These are phyloP conservation scores for Epichloe amarillans DNA, from an alignment of 2,329 filamentous ascomycete species.

Conservation along the genomic window DNA sequence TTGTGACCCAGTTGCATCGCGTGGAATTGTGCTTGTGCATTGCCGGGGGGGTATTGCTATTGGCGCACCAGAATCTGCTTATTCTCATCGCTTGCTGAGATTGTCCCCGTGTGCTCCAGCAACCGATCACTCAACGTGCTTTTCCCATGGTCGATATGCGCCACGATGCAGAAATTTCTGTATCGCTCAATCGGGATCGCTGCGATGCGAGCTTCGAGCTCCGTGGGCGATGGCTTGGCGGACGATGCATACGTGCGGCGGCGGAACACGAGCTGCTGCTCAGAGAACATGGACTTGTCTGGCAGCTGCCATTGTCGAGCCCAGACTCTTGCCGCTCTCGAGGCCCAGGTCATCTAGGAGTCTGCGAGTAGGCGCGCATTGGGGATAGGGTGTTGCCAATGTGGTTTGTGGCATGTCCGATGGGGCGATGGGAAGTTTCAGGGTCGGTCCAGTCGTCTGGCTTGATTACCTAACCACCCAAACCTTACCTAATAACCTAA, in stretches of 20 bases:
- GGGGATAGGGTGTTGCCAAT: conserved; percentile 1
- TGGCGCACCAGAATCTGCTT: conserved; percentile 65
- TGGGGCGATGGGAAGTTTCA: neutral
- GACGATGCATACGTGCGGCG: conserved; percentile 9
- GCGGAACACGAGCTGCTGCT: conserved; percentile 4
- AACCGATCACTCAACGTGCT: conserved; percentile 87
- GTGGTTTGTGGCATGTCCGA: neutral
- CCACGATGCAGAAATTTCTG: conserved; percentile 97
- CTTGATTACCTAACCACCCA: neutral
- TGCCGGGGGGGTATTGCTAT: no score
- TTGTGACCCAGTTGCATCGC: neutral
- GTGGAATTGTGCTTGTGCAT: no score
- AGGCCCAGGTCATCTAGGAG: conserved; percentile 25
- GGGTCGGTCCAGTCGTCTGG: neutral
- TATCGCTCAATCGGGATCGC: conserved; percentile 67
- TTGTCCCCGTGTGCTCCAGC: conserved; percentile 88
- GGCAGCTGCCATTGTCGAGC: conserved; percentile 20
- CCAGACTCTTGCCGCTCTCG: conserved; percentile 24
- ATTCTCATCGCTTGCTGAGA: conserved; percentile 64
- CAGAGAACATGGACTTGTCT: neutral
- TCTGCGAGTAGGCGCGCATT: conserved; percentile 4
- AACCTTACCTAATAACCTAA: no score
- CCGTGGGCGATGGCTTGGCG: conserved; percentile 18
- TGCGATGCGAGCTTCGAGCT: conserved; percentile 42
- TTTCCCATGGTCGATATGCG: conserved; percentile 98